These are phyloP conservation scores for Orbilia ellipsospora DNA, from an alignment of 2,329 filamentous ascomycete species.

Conservation along the genomic window DNA sequence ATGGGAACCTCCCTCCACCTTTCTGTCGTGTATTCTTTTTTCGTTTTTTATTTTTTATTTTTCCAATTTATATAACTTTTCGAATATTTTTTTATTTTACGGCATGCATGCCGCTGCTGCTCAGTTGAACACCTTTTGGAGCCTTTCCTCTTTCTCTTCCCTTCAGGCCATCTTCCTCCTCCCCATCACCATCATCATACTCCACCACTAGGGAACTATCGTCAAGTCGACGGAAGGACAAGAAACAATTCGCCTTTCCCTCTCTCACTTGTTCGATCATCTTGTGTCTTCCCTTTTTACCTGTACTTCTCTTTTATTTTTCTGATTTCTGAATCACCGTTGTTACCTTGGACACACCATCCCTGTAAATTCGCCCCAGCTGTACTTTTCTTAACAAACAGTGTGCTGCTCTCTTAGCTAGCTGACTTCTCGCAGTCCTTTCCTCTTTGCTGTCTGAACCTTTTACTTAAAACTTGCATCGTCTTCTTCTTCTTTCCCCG, in stretches of 20 bases:
- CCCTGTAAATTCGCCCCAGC: constrained; percentile 55
- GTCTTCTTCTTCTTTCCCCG: constrained; percentile 25
- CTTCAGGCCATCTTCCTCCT: constrained; percentile 56
- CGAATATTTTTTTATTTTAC: constrained; percentile 38
- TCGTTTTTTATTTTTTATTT: background rate
- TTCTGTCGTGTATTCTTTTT: constrained; percentile 19
- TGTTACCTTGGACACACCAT: constrained; percentile 55
- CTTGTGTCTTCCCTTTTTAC: constrained; percentile 17
- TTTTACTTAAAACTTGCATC: no score
- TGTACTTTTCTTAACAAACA: constrained; percentile 48
- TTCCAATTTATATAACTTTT: no score
- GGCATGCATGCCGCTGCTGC: constrained; percentile 54
- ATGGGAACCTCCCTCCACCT: constrained; percentile 32
- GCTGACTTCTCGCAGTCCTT: constrained; percentile 42
- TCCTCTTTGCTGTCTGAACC: constrained; percentile 39
- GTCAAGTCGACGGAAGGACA: constrained; percentile 53
- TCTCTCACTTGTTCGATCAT: constrained; percentile 49
- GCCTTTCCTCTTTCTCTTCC: constrained; percentile 52
- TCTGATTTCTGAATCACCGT: constrained; percentile 21
- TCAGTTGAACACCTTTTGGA: constrained; percentile 43
- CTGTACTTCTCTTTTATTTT: constrained; percentile 31
- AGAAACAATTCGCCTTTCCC: constrained; percentile 37
- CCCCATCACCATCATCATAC: constrained; percentile 51
- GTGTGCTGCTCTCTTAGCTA: constrained; percentile 36
- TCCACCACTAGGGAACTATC: constrained; percentile 46